Base-by-base conservation (phyloP, 257 asterid genomes). In the Forsythia suspensa region DNA sequence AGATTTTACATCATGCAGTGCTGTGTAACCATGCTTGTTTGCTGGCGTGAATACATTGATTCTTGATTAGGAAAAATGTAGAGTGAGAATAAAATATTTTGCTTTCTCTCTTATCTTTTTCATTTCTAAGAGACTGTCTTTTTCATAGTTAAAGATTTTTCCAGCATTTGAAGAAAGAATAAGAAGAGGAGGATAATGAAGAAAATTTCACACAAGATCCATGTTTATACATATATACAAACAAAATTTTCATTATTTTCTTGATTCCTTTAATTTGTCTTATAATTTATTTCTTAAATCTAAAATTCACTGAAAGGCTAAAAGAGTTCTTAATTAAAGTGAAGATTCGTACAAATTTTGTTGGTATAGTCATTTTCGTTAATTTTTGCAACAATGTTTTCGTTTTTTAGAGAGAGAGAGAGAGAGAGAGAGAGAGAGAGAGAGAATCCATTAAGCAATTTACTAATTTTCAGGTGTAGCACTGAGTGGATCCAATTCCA, bases 21-120 rank as follows among this genome's bases (percentile, higher is more conserved):
- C 43, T 94, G 98, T 59, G 97, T 94, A 16, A 86, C 94, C n/a
- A 94, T 94, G 97, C 92, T 94, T 21, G 81, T 92, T 59, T 94
- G 98, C 86, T 94, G 97, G 97, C 89, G 94, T 51, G 97, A 94
- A 21, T 94, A 92, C 37, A 36, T 76, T 42, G 95, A 94, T 82
- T 85, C 92, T 39, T 93, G 91, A 91, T 72, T 21, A 41, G 34
- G 38, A 21, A 12, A 72, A 57, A 9, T 15, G 16, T 61, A 24
- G 36, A 61, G 69, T 21, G 69, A 61, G 1, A 48, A 66, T 70
- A 29, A 11, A 3, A 34, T 21, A 8, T 20, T 48, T 1, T 9
- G 8, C 20, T 69, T 1, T 8, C 63, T 72, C 41, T 51, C 21
- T 21, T 52, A 71, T 70, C 76, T 77, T 61, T 40, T 85, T 83